Conservation (phyloP, 2,329 filamentous ascomycete species). For the Mycosphaerelloides madeirae region DNA sequence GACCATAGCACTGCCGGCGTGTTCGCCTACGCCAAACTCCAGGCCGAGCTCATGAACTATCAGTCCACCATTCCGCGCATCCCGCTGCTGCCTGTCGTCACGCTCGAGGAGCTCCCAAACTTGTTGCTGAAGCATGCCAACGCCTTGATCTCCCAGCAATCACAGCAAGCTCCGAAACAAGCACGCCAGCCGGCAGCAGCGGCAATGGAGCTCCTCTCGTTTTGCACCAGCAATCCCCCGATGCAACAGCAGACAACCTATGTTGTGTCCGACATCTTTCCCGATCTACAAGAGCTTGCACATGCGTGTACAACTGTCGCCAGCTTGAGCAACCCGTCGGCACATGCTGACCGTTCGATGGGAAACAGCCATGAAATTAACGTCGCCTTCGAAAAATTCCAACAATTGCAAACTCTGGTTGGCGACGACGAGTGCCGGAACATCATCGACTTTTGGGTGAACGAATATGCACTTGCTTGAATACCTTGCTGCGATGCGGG, state of each 20-base stretch:
- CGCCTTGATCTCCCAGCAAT: background rate
- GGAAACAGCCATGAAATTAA: constrained; percentile 14
- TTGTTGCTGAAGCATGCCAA: constrained; percentile 18
- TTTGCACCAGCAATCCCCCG: constrained; percentile 22
- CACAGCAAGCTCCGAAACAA: background rate
- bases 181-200: background rate
- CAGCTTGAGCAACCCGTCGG: constrained; percentile 13
- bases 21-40: constrained; percentile 25
- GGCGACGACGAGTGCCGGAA: constrained; percentile 28
- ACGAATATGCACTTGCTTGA: constrained; percentile 27
- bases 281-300: constrained; percentile 20
- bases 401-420: constrained; percentile 31
- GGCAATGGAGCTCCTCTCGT: constrained; percentile 22
- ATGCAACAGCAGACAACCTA: constrained; percentile 23
- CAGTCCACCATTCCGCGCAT: constrained; percentile 19
- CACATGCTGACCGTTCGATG: background rate
- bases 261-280: constrained; percentile 25
- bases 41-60: constrained; percentile 21
- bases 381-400: constrained; percentile 17
- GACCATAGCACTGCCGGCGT: constrained; percentile 10
- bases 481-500: no score
- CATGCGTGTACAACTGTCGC: constrained; percentile 9
- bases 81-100: constrained; percentile 25
- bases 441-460: constrained; percentile 38
- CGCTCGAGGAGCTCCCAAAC: constrained; percentile 17